A percentile compares a stretch with the other conserved stretches of the same genome.
phyloP scores from a whole-genome alignment of 257 asterid species.

The Solanum virginianum region DNA sequence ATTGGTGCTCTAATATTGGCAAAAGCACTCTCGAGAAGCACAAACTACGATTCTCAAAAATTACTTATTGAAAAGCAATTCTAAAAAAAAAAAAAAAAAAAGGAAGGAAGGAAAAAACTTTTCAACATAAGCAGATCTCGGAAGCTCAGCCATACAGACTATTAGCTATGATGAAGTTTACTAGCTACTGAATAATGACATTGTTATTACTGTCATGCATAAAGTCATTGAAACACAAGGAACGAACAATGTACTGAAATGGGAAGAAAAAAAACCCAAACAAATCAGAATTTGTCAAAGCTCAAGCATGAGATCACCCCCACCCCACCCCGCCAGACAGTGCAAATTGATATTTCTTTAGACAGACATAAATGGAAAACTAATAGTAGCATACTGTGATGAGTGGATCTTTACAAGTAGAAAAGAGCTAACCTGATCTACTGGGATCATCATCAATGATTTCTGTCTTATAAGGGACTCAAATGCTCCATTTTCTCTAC shows the following conservation, averaged over 20 bases:
- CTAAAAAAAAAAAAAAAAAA: background rate
- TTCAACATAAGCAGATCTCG: background rate
- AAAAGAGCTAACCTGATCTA: conserved; percentile 51
- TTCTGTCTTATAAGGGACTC: conserved; percentile 93
- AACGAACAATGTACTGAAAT: background rate
- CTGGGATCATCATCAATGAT: conserved; percentile 86
- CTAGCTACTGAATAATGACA: background rate
- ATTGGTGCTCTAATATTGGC: background rate
- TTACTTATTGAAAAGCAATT: background rate
- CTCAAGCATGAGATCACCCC: background rate
- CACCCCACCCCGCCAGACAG: background rate
- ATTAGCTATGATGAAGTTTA: background rate
- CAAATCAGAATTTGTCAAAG: background rate
- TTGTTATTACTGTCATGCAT: background rate
- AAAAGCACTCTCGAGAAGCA: background rate
- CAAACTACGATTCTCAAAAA: background rate
- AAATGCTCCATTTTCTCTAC: conserved; percentile 86
- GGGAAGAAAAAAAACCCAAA: background rate
- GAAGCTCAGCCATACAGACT: background rate
- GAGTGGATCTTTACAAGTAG: background rate
- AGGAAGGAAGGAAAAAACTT: background rate
- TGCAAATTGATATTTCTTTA: background rate
- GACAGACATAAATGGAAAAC: background rate
- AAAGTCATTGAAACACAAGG: background rate
- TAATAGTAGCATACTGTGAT: background rate